phyloP scores from a whole-genome alignment of 306 rosid species.

The Sicyos baderoa region DNA sequence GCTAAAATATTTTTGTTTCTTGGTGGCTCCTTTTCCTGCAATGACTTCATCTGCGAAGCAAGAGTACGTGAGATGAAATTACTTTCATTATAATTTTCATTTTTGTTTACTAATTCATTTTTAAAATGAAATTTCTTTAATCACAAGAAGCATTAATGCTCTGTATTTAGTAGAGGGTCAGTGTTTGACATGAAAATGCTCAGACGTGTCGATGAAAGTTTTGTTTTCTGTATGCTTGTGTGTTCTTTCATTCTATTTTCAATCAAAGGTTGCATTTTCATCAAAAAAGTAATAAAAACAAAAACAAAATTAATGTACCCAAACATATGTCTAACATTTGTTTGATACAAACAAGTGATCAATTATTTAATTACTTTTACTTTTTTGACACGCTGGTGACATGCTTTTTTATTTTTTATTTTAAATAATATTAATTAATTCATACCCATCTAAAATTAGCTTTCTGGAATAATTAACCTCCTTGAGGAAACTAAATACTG shows the following conservation, averaged over 20 bases:
- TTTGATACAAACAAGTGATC: background rate
- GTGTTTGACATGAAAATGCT: background rate
- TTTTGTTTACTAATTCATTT: background rate
- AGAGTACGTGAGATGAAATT: background rate
- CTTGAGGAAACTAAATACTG: background rate
- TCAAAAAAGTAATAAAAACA: too few relatives aligned
- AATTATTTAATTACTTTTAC: background rate
- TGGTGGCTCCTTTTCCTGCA: background rate
- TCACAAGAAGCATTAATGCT: background rate
- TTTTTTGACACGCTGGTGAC: background rate
- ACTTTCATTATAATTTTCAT: constrained; percentile 1
- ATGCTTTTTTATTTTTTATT: too few relatives aligned
- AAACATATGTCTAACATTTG: background rate
- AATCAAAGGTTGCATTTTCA: too few relatives aligned
- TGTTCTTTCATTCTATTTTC: too few relatives aligned
- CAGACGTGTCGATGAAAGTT: background rate
- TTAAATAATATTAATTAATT: too few relatives aligned
- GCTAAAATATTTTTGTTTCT: constrained; percentile 5
- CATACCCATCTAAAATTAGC: background rate
- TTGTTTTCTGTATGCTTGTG: too few relatives aligned
- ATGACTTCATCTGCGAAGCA: background rate
- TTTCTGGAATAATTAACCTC: background rate
- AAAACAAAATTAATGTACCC: too few relatives aligned
- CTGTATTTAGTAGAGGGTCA: background rate
- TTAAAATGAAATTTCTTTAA: background rate